Evolutionary conservation across 1,139 yeast genomes (phyloP).

Genomic region (Wickerhamomyces sp.): DNA sequence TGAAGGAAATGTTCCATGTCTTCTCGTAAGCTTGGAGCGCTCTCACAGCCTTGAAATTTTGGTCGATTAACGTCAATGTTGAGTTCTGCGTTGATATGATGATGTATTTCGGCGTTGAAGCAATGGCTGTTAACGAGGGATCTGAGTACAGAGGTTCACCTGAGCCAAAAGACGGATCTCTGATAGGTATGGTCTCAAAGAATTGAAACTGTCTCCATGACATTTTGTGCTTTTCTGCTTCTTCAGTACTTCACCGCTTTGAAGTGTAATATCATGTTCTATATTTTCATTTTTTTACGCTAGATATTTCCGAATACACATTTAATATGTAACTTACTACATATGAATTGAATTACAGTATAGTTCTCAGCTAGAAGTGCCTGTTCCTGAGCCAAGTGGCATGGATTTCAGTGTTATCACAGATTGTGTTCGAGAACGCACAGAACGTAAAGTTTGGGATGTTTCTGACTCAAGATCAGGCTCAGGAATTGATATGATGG

Average conservation of each 20-base stretch:
- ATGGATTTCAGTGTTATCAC: background rate
- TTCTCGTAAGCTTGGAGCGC: slow-evolving; percentile 61
- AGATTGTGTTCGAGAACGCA: background rate
- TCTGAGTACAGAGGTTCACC: slow-evolving; percentile 71
- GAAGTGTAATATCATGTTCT: no score
- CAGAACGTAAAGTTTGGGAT: background rate
- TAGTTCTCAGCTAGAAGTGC: background rate
- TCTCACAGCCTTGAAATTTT: slow-evolving; percentile 40
- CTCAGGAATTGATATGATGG: background rate
- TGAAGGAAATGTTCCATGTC: slow-evolving; percentile 58
- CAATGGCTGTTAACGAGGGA: slow-evolving; percentile 59
- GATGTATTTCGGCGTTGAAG: slow-evolving; percentile 49
- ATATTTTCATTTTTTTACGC: no score
- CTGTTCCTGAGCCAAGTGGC: background rate
- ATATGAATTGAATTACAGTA: no score
- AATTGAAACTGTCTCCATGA: slow-evolving; percentile 89
- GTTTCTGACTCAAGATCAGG: background rate
- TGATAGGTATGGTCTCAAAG: slow-evolving; percentile 77
- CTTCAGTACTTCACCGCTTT: no score
- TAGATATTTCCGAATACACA: no score
- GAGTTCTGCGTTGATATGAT: slow-evolving; percentile 57
- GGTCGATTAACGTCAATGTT: slow-evolving; percentile 54
- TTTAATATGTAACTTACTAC: no score
- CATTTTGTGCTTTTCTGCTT: slow-evolving; percentile 9
- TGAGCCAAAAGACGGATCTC: slow-evolving; percentile 73